These are phyloP conservation scores for Starmerella potacharoeniae DNA, from an alignment of 805 yeast genomes.

Conservation along the genomic window DNA sequence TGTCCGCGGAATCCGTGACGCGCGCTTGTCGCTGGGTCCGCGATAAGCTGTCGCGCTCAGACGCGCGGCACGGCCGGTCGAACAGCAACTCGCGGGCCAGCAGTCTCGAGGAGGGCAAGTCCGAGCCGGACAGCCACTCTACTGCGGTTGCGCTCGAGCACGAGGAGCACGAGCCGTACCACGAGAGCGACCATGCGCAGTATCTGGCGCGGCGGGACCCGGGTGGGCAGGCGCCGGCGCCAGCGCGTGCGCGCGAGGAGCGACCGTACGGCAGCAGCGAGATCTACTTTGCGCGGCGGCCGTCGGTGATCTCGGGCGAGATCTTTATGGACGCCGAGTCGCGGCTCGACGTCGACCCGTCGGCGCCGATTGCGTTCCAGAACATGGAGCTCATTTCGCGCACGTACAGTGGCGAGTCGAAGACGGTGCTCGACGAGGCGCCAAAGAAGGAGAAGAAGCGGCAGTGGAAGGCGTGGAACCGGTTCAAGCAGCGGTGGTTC, in stretches of 20 bases:
- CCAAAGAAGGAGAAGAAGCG: neutral
- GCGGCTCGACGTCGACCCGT: neutral
- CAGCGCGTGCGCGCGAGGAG: conserved; percentile 5
- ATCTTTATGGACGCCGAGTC: conserved; percentile 5
- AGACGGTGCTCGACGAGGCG: neutral
- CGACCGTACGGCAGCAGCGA: conserved; percentile 16
- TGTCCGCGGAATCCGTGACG: conserved; percentile 12
- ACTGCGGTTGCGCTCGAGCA: neutral
- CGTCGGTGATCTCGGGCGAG: neutral
- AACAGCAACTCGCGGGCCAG: neutral
- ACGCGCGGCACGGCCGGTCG: neutral
- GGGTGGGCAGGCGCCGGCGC: neutral
- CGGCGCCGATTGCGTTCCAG: conserved; percentile 1
- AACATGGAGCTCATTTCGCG: conserved; percentile 1
- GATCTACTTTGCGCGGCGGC: conserved; percentile 9
- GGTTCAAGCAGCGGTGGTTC: conserved; percentile 23
- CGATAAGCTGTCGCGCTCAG: neutral
- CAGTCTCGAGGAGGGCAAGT: neutral
- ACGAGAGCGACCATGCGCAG: conserved; percentile 1
- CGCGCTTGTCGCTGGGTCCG: conserved; percentile 4
- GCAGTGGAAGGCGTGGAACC: conserved; percentile 4
- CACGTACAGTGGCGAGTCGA: neutral
- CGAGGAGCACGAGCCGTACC: conserved; percentile 6
- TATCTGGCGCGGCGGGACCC: neutral
- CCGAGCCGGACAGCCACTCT: neutral